Conservation (phyloP, 1,284 basidiomycete genomes). For the Sphagnurus paluster region DNA sequence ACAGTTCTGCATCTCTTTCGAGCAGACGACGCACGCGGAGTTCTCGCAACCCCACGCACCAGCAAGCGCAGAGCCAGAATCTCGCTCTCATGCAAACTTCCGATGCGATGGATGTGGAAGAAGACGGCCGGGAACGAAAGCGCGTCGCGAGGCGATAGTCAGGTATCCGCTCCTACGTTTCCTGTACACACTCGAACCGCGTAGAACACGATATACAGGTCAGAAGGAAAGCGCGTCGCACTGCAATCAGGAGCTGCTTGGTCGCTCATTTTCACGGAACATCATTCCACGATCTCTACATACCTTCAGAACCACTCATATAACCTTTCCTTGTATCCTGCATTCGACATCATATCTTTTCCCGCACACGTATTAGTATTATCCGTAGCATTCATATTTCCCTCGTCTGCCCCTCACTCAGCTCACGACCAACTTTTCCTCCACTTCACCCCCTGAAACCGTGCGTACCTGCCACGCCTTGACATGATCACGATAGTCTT, state of each 20-base stretch:
- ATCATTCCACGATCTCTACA: neutral
- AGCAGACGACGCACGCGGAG: constrained; percentile 45
- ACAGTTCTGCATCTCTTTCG: constrained; percentile 21
- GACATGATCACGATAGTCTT: neutral
- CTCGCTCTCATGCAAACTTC: constrained; percentile 29
- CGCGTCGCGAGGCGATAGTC: constrained; percentile 47
- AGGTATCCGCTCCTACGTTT: neutral
- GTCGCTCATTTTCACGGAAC: neutral
- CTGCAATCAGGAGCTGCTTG: too few relatives aligned
- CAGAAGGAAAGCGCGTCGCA: too few relatives aligned
- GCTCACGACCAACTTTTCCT: neutral
- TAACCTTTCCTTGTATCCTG: constrained; percentile 6
- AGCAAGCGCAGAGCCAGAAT: constrained; percentile 36
- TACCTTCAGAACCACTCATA: neutral
- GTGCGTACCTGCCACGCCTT: neutral
- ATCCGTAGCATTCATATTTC: constrained; percentile 2
- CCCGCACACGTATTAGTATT: constrained; percentile 2
- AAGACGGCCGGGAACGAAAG: constrained; percentile 59
- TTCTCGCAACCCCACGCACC: constrained; percentile 31
- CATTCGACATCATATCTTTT: constrained; percentile 1
- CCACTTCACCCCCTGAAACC: neutral
- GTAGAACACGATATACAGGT: too few relatives aligned
- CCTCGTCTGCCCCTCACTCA: neutral
- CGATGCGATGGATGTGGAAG: constrained; percentile 62
- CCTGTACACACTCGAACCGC: too few relatives aligned